A percentile compares a stretch with the other conserved stretches of the same genome.
These are phyloP conservation scores for Alternaria postmessia DNA, from an alignment of 2,329 filamentous ascomycete species.

Conservation along the genomic window DNA sequence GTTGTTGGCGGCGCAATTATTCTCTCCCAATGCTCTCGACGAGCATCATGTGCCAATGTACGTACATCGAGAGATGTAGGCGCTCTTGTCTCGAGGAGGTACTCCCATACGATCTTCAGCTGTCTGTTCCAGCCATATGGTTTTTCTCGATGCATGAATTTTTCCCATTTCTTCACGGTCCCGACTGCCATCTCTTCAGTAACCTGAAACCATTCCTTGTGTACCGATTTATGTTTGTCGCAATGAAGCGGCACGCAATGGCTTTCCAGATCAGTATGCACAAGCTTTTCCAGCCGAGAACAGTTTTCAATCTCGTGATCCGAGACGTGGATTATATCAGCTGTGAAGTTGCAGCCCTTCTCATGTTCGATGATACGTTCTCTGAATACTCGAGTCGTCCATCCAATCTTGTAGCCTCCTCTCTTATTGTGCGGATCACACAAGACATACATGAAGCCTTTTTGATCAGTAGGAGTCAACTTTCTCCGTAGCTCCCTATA, in stretches of 20 bases:
- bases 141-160: slow-evolving; percentile 16
- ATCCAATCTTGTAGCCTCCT: slow-evolving; percentile 19
- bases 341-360: slow-evolving; percentile 1
- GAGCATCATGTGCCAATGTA: slow-evolving; percentile 6
- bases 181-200: slow-evolving; percentile 6
- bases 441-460: slow-evolving; percentile 19
- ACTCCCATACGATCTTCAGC: slow-evolving; percentile 17
- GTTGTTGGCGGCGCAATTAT: slow-evolving; percentile 17
- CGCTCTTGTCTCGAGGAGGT: slow-evolving; percentile 9
- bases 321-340: neutral
- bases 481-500: neutral
- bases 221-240: neutral
- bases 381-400: neutral
- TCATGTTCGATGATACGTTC: slow-evolving; percentile 12
- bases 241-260: neutral
- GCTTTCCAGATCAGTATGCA: slow-evolving; percentile 12
- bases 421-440: neutral
- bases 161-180: slow-evolving; percentile 21
- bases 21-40: slow-evolving; percentile 10
- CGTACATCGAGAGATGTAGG: neutral
- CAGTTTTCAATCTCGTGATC: slow-evolving; percentile 1
- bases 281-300: slow-evolving; percentile 9
- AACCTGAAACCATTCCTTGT: slow-evolving; percentile 23
- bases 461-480: neutral
- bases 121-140: slow-evolving; percentile 18